These are phyloP conservation scores for Eremothecium coryli DNA, from an alignment of 1,139 yeast genomes.

Conservation along the genomic window DNA sequence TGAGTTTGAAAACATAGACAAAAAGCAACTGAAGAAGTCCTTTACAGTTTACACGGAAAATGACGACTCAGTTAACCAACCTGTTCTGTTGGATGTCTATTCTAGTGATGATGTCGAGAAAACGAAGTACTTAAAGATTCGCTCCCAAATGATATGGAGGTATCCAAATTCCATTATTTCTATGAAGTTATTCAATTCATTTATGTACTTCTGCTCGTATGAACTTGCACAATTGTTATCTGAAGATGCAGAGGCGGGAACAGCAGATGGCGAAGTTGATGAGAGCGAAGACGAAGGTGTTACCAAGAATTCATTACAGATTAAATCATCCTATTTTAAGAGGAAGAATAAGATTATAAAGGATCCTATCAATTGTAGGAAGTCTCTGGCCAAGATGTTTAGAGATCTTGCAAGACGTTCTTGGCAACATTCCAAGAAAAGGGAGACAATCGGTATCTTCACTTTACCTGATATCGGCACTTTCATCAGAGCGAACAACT, in stretches of 20 bases:
- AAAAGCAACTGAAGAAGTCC: slow-evolving; percentile 55
- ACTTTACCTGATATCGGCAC: slow-evolving; percentile 55
- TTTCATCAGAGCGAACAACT: slow-evolving; percentile 68
- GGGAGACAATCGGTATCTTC: slow-evolving; percentile 56
- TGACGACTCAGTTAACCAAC: slow-evolving; percentile 40
- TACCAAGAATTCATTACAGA: slow-evolving; percentile 14
- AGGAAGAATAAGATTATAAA: slow-evolving; percentile 25
- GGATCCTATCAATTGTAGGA: slow-evolving; percentile 29
- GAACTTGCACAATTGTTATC: slow-evolving; percentile 40
- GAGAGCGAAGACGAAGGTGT: slow-evolving; percentile 18
- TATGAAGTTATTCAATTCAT: slow-evolving; percentile 64
- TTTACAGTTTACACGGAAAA: slow-evolving; percentile 46
- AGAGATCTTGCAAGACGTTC: slow-evolving; percentile 86
- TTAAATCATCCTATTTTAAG: slow-evolving; percentile 25
- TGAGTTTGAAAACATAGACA: slow-evolving; percentile 63
- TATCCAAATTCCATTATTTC: slow-evolving; percentile 72
- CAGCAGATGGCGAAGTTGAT: slow-evolving; percentile 25
- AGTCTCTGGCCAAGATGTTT: slow-evolving; percentile 59
- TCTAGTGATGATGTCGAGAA: slow-evolving; percentile 53
- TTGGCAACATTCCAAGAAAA: slow-evolving; percentile 65
- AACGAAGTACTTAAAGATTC: slow-evolving; percentile 60
- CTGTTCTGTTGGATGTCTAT: slow-evolving; percentile 57
- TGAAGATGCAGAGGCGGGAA: slow-evolving; percentile 1
- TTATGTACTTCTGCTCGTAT: slow-evolving; percentile 65
- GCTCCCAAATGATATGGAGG: slow-evolving; percentile 87